Percentiles rank a stretch among this genome's conserved stretches.
phyloP scores from a whole-genome alignment of 345 rosid genomes.

The Psidium friedrichsthalianum region DNA sequence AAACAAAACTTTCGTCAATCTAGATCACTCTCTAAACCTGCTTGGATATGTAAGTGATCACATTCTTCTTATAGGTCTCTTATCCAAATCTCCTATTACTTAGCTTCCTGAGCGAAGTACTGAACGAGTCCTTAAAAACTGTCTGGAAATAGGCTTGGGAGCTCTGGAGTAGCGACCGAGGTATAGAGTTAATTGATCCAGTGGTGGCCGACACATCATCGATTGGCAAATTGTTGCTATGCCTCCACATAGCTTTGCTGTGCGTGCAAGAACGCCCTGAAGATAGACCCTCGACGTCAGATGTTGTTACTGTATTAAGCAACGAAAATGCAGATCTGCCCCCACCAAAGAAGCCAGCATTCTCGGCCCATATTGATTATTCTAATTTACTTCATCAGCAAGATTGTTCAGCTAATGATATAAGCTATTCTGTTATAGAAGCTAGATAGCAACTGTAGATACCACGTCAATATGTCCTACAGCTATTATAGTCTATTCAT shows the following conservation, averaged over 20 bases:
- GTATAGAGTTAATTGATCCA: conserved; percentile 6
- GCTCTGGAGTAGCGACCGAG: neutral
- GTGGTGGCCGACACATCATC: neutral
- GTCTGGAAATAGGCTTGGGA: conserved; percentile 13
- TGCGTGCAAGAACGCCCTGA: conserved; percentile 16
- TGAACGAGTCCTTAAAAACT: neutral
- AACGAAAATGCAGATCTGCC: neutral
- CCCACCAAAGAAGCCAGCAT: conserved; percentile 12
- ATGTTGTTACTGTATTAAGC: conserved; percentile 6
- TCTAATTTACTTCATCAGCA: neutral
- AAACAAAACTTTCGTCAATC: neutral
- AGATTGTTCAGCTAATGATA: neutral
- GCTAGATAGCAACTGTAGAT: neutral
- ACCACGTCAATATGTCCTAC: neutral
- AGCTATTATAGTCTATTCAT: neutral
- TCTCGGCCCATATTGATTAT: neutral
- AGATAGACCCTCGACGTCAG: conserved; percentile 15
- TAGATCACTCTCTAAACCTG: conserved; percentile 1
- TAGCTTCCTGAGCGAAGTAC: neutral
- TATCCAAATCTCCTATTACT: neutral
- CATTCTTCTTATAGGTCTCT: neutral
- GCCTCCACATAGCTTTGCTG: conserved; percentile 17
- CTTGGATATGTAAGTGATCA: conserved; percentile 9
- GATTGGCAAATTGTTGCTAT: neutral
- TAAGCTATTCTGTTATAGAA: neutral